These are phyloP conservation scores for Magnolia officinalis DNA, from an alignment of 164 flowering plant genomes.

Conservation along the genomic window DNA sequence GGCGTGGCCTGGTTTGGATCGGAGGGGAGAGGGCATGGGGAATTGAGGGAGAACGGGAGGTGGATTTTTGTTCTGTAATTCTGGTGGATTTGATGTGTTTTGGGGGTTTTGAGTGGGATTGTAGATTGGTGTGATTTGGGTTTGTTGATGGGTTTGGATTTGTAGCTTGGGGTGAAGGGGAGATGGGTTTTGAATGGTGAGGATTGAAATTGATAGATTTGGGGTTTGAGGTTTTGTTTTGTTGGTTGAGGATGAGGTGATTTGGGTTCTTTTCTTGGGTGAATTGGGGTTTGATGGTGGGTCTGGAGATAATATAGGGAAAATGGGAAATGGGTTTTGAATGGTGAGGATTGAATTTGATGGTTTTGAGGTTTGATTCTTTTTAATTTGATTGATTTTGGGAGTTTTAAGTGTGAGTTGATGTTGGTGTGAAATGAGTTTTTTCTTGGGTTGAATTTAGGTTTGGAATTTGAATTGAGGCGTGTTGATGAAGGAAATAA, in stretches of 20 bases:
- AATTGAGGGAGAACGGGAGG: background rate
- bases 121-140: background rate
- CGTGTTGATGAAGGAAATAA: background rate
- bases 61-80: background rate
- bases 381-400: background rate
- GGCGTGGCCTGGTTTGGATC: background rate
- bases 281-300: no score
- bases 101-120: background rate
- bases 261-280: background rate
- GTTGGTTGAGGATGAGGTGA: background rate
- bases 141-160: background rate
- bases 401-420: background rate
- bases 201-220: background rate
- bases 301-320: no score
- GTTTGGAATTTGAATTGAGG: conserved; percentile 1
- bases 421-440: background rate
- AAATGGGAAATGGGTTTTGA: no score
- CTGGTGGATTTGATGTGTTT: conserved; percentile 1
- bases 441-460: background rate
- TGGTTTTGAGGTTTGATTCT: background rate
- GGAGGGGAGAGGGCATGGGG: background rate
- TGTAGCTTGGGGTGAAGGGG: background rate
- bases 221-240: background rate
- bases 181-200: background rate
- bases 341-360: background rate